Percentiles rank a stretch among this genome's conserved stretches.
phyloP scores from a whole-genome alignment of 495 filamentous ascomycete genomes.

The Neurospora terricola region DNA sequence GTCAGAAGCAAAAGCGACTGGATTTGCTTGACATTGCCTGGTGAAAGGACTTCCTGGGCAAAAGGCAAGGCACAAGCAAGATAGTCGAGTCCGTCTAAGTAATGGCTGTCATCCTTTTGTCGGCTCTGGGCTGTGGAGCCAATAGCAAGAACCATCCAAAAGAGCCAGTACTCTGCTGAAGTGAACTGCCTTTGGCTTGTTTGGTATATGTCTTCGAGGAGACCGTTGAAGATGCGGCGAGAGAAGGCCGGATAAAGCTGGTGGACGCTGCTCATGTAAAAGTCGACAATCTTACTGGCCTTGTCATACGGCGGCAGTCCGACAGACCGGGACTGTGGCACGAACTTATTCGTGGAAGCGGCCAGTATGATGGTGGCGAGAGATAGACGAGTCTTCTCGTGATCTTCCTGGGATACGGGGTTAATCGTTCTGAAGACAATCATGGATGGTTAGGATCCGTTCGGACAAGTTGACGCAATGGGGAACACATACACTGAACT shows the following conservation, averaged over 20 bases:
- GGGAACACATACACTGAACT: background rate
- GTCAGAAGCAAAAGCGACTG: constrained; percentile 79
- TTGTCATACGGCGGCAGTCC: constrained; percentile 55
- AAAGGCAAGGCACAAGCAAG: constrained; percentile 61
- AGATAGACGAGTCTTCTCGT: background rate
- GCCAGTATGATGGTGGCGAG: constrained; percentile 50
- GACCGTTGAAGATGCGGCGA: constrained; percentile 61
- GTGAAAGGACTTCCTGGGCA: constrained; percentile 70
- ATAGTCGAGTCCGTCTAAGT: constrained; percentile 54
- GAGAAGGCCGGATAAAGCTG: constrained; percentile 69
- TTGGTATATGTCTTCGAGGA: constrained; percentile 68
- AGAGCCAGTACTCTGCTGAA: constrained; percentile 69
- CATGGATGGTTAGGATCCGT: background rate
- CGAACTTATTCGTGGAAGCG: constrained; percentile 54
- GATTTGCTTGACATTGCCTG: constrained; percentile 71
- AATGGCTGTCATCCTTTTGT: constrained; percentile 51
- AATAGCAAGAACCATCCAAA: constrained; percentile 84
- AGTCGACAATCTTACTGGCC: constrained; percentile 57
- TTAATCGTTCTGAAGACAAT: background rate
- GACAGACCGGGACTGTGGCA: constrained; percentile 45
- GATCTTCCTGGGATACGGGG: background rate
- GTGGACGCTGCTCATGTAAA: constrained; percentile 76
- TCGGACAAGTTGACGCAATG: background rate
- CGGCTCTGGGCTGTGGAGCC: constrained; percentile 62
- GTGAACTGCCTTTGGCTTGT: constrained; percentile 51